Evolutionary conservation across 371 early-diverging fungal species (phyloP), one percentile per base, ranked within the genome.

Genomic region (Mucor saturninus): DNA sequence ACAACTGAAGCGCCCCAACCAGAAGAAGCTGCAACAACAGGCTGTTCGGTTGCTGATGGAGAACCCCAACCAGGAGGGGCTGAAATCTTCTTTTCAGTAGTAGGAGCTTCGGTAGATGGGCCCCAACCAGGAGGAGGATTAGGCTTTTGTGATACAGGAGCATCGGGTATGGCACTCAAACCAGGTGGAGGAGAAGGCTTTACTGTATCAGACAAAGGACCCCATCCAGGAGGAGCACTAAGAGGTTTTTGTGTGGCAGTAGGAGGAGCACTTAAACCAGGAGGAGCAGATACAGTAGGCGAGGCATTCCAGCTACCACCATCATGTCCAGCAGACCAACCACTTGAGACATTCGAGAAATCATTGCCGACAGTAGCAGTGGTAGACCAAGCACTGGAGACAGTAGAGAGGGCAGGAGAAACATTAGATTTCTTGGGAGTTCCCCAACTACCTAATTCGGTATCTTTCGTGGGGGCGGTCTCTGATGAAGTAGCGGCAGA

Each of bases 351-450:
- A 31, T n/a, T 15, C 43, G 40, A 43, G 2, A n/a, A 48, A 1
- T 48, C 8, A n/a, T 21, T 42, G 4, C 55, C 50, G 29, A 13
- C 49, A 29, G 55, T 55, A 9, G 62, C 29, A 15, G 49, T 49
- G 10, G 35, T 62, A n/a, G 62, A 45, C 54, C 61, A 53, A 38
- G 49, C 50, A 43, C 15, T 30, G 2, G 61, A 26, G 31, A 42
- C 21, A 29, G 5, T 14, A 39, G 50, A 10, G 0, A 48, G n/a
- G 30, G 40, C 37, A 15, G 42, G 4, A 9, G 32, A 4, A 26
- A 13, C 35, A n/a, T 0, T 28, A 15, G n/a, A 13, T 2, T 38
- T 35, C 8, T 15, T 39, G 7, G 61, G 29, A 31, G 35, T 29
- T 10, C 13, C 28, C 53, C 51, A 58, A 32, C 49, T 38, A 28